Evolutionary conservation across 805 yeast genomes (phyloP).

Genomic region (Starmerella kuoi): DNA sequence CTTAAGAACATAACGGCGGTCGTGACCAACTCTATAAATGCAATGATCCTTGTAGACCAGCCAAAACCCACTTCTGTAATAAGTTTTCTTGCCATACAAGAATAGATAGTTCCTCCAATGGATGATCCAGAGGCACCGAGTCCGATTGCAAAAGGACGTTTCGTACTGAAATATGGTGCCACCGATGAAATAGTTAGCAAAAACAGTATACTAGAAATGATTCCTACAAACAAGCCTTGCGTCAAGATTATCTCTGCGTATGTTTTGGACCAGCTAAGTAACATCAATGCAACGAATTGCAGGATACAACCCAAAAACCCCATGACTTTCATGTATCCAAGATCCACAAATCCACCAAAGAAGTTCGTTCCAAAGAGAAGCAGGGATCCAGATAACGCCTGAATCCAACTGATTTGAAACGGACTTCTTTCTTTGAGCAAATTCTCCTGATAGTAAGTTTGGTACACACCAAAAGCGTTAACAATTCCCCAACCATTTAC

Average conservation of each 20-base stretch:
- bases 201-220: conserved; percentile 36
- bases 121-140: conserved; percentile 41
- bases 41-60: conserved; percentile 43
- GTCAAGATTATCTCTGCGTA: conserved; percentile 42
- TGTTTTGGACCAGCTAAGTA: conserved; percentile 29
- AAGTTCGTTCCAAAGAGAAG: conserved; percentile 19
- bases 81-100: conserved; percentile 35
- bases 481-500: conserved; percentile 23
- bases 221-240: conserved; percentile 40
- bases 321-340: conserved; percentile 23
- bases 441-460: conserved; percentile 18
- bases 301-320: conserved; percentile 22
- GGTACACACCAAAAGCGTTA: conserved; percentile 23
- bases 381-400: conserved; percentile 17
- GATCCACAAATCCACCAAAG: conserved; percentile 27
- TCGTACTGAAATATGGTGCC: conserved; percentile 36
- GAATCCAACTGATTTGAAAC: conserved; percentile 23
- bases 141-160: conserved; percentile 37
- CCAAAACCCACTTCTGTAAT: conserved; percentile 37
- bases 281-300: conserved; percentile 25
- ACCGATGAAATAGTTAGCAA: conserved; percentile 36
- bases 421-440: conserved; percentile 11
- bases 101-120: conserved; percentile 40
- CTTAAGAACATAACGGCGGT: conserved; percentile 21
- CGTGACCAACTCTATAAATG: conserved; percentile 33